Evolutionary conservation across 768 basidiomycete species (phyloP), one percentile per base, ranked within the genome.

Genomic region (Rhizopogon salebrosus): DNA sequence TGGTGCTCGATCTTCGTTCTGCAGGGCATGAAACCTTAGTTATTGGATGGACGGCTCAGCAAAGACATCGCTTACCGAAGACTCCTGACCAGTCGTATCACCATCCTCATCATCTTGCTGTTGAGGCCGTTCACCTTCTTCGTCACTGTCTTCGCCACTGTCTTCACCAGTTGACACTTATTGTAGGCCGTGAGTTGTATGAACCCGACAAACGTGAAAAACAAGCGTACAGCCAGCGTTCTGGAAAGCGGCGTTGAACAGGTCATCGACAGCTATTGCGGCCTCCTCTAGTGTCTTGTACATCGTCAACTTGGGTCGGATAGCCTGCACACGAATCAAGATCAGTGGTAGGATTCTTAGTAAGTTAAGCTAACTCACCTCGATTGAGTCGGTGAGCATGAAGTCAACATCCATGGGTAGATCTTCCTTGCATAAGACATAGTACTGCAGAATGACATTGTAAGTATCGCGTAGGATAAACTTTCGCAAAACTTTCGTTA

Each of bases 361-460:
- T 37, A 20, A 43, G 38, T 3, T 2, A 20, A 43, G 38, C 3
- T 2, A 42, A 54, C 72, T 59, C 57, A 92, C 92, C 73, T 98
- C 95, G 8, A 99, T 69, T 1, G 95, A 97, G 67, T 99, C 97
- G 0, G 84, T 83, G 6, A 97, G 68, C 92, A 98, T 95, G 70
- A 98, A 99, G 49, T 97, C 95, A 10, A 97, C 88, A 57, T 99
- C 97, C 94, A 98, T 95, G 0, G 97, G 87, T n/a, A 95, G 67
- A 22, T 83, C 75, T 41, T 85, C 79, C 71, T 99, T 99, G 74
- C 89, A 91, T n/a, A 86, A 76, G 14, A 89, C 76, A 67, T 98
- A 99, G 54, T 94, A 86, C 82, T 86, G 54, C 46, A 20, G 23
- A 50, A 0, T 16, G 35, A 35, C 26, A 38, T 31, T 13, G 48